Conservation (phyloP, 2,329 filamentous ascomycete genomes). For the Lasiodiplodia theobromae region DNA sequence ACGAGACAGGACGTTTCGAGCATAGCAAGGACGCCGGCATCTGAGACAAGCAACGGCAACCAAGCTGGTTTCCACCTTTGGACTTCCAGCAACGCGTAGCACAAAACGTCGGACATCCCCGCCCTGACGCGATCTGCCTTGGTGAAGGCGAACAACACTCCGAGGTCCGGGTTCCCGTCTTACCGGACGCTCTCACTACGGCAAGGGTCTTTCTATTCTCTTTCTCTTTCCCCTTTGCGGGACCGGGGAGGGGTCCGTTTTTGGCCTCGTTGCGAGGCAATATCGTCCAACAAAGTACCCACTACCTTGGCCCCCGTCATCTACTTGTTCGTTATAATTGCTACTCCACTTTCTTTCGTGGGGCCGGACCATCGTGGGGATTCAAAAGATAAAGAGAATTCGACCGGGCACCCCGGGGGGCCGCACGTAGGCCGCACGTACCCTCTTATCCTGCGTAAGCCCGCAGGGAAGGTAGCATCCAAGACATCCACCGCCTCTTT, state of each 20-base stretch:
- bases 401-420: background rate
- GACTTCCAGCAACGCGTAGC: background rate
- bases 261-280: background rate
- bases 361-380: background rate
- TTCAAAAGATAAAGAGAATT: background rate
- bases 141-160: background rate
- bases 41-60: background rate
- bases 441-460: background rate
- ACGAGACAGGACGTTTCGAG: background rate
- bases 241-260: background rate
- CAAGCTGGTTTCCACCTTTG: background rate
- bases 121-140: background rate
- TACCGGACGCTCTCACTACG: background rate
- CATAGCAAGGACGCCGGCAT: background rate
- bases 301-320: background rate
- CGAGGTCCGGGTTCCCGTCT: background rate
- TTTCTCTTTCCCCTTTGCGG: background rate
- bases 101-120: background rate
- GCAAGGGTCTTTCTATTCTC: background rate
- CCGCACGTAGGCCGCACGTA: background rate
- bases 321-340: background rate
- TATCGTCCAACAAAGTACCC: background rate
- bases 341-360: background rate
- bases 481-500: background rate
- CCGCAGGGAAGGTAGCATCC: background rate